Evolutionary conservation across 1,284 basidiomycete genomes (phyloP).

Genomic region (Cryptococcus sp.): DNA sequence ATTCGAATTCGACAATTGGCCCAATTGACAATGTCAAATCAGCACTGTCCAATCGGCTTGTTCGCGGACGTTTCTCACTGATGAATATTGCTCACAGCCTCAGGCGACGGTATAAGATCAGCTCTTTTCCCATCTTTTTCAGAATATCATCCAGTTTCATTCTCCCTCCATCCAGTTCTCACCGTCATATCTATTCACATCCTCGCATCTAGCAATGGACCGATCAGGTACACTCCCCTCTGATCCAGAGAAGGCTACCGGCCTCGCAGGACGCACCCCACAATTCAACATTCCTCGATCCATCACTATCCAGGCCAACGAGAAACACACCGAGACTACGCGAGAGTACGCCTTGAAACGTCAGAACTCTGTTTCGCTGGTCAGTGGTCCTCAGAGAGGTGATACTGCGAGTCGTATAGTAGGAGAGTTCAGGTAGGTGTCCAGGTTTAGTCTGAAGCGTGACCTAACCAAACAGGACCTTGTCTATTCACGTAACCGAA

Average conservation of each 20-base stretch:
- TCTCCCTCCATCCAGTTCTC: too few relatives aligned
- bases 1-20: too few relatives aligned
- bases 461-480: slow-evolving; percentile 20
- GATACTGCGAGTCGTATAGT: slow-evolving; percentile 29
- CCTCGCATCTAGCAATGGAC: background rate
- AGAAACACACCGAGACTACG: background rate
- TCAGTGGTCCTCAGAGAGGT: slow-evolving; percentile 14
- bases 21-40: background rate
- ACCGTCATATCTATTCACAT: background rate
- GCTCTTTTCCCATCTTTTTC: background rate
- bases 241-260: background rate
- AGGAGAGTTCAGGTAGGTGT: slow-evolving; percentile 37
- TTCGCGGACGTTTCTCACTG: background rate
- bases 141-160: too few relatives aligned
- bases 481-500: slow-evolving; percentile 43
- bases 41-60: background rate
- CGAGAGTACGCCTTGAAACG: slow-evolving; percentile 26
- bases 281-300: slow-evolving; percentile 3
- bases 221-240: background rate
- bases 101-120: background rate
- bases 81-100: background rate
- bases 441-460: background rate
- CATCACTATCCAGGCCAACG: slow-evolving; percentile 7
- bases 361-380: slow-evolving; percentile 20
- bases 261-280: background rate